Percentiles rank a stretch among this genome's conserved stretches.
Conservation (phyloP, 495 filamentous ascomycete species). For the Friedmanniomyces endolithicus region DNA sequence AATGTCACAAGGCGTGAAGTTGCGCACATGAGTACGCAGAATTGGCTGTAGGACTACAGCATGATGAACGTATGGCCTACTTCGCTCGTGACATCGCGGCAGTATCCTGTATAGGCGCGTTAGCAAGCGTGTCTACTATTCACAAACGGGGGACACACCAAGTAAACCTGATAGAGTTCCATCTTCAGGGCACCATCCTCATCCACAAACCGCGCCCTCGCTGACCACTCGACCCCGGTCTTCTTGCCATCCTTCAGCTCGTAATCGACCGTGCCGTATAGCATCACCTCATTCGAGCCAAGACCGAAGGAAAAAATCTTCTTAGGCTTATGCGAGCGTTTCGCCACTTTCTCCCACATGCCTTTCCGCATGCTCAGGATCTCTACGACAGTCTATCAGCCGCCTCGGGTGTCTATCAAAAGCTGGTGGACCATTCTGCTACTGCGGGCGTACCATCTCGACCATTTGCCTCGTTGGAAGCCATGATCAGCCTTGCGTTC, state of each 20-base stretch:
- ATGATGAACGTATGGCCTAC: not conserved
- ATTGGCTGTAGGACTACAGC: not conserved
- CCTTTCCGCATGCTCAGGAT: slow-evolving; percentile 42
- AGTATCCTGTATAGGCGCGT: slow-evolving; percentile 7
- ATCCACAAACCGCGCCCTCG: slow-evolving; percentile 40
- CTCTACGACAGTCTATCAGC: slow-evolving; percentile 28
- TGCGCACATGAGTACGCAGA: not conserved
- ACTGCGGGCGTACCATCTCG: slow-evolving; percentile 32
- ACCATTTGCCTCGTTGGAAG: slow-evolving; percentile 39
- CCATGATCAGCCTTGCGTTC: slow-evolving; percentile 47
- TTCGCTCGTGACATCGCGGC: slow-evolving; percentile 9
- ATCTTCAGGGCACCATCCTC: slow-evolving; percentile 40
- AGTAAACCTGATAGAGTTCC: slow-evolving; percentile 55
- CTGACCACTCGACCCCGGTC: slow-evolving; percentile 41
- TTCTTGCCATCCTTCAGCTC: slow-evolving; percentile 40
- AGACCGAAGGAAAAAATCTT: slow-evolving; percentile 43
- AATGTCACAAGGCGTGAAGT: not conserved
- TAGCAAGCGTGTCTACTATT: not conserved
- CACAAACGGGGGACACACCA: slow-evolving; percentile 33
- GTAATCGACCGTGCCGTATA: slow-evolving; percentile 47
- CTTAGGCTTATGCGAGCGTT: slow-evolving; percentile 37
- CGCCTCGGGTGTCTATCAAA: not conserved
- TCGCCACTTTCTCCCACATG: slow-evolving; percentile 46
- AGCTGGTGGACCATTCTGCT: not conserved
- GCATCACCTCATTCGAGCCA: slow-evolving; percentile 43